Percentiles rank a stretch among this genome's conserved stretches.
Evolutionary conservation across 768 basidiomycete species (phyloP).

Genomic region (Termitomyces sp.): DNA sequence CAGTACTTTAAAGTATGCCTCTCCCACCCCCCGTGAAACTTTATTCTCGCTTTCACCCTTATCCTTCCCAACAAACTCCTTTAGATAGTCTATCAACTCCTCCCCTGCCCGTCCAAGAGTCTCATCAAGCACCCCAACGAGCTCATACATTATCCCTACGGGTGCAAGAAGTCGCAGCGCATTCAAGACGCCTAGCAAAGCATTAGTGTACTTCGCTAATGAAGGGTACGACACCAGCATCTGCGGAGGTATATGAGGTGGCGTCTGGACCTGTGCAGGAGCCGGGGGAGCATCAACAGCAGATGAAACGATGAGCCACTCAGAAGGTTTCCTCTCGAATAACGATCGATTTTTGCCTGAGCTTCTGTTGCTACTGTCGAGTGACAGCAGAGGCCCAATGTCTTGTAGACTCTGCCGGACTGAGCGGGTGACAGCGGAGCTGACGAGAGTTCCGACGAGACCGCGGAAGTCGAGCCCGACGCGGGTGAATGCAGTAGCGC

Average conservation of each 20-base stretch:
- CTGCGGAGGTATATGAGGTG: slow-evolving; percentile 67
- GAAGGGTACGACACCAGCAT: slow-evolving; percentile 72
- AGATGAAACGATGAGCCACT: slow-evolving; percentile 45
- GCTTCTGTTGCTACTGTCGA: neutral
- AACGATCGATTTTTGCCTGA: slow-evolving; percentile 3
- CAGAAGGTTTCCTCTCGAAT: slow-evolving; percentile 32
- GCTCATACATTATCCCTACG: slow-evolving; percentile 45
- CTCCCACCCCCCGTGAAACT: slow-evolving; percentile 44
- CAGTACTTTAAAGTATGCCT: slow-evolving; percentile 57
- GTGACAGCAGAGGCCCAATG: slow-evolving; percentile 1
- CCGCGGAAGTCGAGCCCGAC: slow-evolving; percentile 87
- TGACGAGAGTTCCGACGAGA: slow-evolving; percentile 63
- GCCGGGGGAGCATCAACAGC: slow-evolving; percentile 20
- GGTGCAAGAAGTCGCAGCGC: slow-evolving; percentile 80
- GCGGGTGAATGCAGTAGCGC: slow-evolving; percentile 87
- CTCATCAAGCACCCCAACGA: slow-evolving; percentile 48
- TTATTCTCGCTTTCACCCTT: slow-evolving; percentile 21
- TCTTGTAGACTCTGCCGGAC: slow-evolving; percentile 47
- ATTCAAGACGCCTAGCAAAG: slow-evolving; percentile 71
- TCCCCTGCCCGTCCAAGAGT: slow-evolving; percentile 44
- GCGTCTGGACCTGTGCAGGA: slow-evolving; percentile 22
- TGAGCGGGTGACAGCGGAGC: slow-evolving; percentile 54
- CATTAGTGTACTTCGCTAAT: slow-evolving; percentile 71
- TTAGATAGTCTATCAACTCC: slow-evolving; percentile 44
- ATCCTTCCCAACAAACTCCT: slow-evolving; percentile 12